Evolutionary conservation across 345 rosid species (phyloP).

Genomic region (Nephelium lappaceum): DNA sequence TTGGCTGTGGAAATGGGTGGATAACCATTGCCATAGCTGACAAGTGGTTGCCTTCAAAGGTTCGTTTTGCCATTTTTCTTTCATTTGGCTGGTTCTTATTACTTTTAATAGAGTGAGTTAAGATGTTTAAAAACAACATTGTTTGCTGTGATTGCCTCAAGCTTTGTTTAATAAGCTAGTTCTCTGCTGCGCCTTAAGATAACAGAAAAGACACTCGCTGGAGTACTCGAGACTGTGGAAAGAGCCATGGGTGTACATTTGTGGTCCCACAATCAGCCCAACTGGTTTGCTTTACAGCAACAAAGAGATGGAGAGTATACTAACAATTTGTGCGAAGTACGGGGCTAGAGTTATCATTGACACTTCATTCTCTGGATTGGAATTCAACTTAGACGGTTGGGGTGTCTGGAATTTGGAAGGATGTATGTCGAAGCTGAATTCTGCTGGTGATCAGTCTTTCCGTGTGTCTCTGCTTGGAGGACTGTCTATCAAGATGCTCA

Average conservation of each 20-base stretch:
- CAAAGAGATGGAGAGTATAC: constrained; percentile 62
- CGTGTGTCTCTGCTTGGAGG: constrained; percentile 80
- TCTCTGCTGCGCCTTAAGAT: constrained; percentile 75
- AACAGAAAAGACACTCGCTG: constrained; percentile 51
- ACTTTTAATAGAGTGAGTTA: background rate
- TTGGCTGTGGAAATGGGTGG: constrained; percentile 99
- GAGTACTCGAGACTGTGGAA: constrained; percentile 51
- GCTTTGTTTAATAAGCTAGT: constrained; percentile 82
- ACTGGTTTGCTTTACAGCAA: constrained; percentile 79
- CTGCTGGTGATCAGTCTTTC: constrained; percentile 48
- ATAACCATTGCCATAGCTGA: constrained; percentile 87
- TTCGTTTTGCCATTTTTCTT: constrained; percentile 21
- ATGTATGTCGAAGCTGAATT: constrained; percentile 45
- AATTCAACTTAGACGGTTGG: constrained; percentile 59
- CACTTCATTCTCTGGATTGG: constrained; percentile 90
- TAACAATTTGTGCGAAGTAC: constrained; percentile 66
- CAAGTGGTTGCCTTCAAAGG: constrained; percentile 92
- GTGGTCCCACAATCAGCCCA: constrained; percentile 91
- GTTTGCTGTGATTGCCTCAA: constrained; percentile 51
- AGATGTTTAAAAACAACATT: background rate
- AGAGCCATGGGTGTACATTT: constrained; percentile 88
- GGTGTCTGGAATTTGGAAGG: constrained; percentile 64
- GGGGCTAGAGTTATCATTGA: constrained; percentile 86
- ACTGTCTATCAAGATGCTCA: constrained; percentile 69
- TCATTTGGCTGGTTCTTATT: background rate